Percentiles rank a stretch among this genome's conserved stretches.
Evolutionary conservation across 2,329 filamentous ascomycete species (phyloP).

Genomic region (Biscogniauxia mediterranea): DNA sequence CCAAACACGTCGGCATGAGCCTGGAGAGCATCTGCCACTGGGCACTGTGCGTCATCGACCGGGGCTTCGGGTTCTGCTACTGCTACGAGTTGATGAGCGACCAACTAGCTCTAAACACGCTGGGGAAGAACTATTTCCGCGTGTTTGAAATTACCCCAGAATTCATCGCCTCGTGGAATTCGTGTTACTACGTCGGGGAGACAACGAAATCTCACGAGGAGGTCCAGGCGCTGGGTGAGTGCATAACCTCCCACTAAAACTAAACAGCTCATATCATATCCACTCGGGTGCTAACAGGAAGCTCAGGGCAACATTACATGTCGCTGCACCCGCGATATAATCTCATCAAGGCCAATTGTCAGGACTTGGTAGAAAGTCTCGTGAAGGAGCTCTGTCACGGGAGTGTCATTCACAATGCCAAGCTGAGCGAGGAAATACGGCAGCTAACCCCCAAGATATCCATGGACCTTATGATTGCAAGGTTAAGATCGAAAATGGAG

Average conservation of each 20-base stretch:
- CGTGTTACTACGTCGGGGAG: slow-evolving; percentile 33
- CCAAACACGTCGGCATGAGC: slow-evolving; percentile 31
- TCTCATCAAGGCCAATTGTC: slow-evolving; percentile 33
- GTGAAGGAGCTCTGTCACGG: slow-evolving; percentile 32
- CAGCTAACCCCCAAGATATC: slow-evolving; percentile 30
- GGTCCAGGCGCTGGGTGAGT: slow-evolving; percentile 30
- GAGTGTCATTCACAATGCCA: slow-evolving; percentile 32
- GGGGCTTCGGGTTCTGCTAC: slow-evolving; percentile 22
- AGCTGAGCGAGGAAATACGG: slow-evolving; percentile 31
- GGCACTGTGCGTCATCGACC: slow-evolving; percentile 30
- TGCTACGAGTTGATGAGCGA: slow-evolving; percentile 34
- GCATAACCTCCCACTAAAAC: not conserved
- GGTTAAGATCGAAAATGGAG: slow-evolving; percentile 26
- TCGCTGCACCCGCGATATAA: slow-evolving; percentile 32
- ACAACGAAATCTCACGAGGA: slow-evolving; percentile 32
- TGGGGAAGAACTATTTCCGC: slow-evolving; percentile 30
- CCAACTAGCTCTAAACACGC: slow-evolving; percentile 25
- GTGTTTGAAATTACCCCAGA: slow-evolving; percentile 30
- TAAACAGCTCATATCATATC: not conserved
- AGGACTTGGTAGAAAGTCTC: slow-evolving; percentile 32
- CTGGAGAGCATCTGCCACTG: slow-evolving; percentile 31
- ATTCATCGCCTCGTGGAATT: slow-evolving; percentile 29
- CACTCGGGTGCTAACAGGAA: not conserved
- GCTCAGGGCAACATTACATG: slow-evolving; percentile 20
- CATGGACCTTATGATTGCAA: slow-evolving; percentile 31